Evolutionary conservation across 2,329 filamentous ascomycete species (phyloP).

Genomic region (Diplodia sapinea): DNA sequence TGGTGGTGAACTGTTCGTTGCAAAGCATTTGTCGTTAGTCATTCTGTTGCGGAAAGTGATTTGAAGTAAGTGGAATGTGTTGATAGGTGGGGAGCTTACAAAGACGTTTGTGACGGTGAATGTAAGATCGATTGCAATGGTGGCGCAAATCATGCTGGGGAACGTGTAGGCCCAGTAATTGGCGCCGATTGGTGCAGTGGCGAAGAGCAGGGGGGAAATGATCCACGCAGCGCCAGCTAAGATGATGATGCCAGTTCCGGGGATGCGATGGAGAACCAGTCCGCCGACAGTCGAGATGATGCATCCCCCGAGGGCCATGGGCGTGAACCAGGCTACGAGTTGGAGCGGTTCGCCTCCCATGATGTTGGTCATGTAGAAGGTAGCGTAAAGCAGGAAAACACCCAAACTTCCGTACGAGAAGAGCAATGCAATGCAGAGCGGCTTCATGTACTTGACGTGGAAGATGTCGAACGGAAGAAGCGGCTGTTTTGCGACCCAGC

Average conservation of each 20-base stretch:
- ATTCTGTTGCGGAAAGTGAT: not conserved
- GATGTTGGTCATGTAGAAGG: slow-evolving; percentile 68
- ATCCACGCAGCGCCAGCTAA: slow-evolving; percentile 67
- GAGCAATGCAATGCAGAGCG: slow-evolving; percentile 65
- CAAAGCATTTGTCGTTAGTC: not conserved
- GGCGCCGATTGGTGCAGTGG: slow-evolving; percentile 62
- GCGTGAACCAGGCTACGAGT: slow-evolving; percentile 70
- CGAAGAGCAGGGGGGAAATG: slow-evolving; percentile 66
- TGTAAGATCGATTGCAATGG: slow-evolving; percentile 75
- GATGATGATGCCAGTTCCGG: slow-evolving; percentile 67
- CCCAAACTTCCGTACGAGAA: slow-evolving; percentile 72
- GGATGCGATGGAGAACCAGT: slow-evolving; percentile 69
- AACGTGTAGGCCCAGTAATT: slow-evolving; percentile 78
- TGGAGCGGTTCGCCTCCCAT: slow-evolving; percentile 65
- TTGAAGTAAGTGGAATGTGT: not conserved
- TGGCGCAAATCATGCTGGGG: slow-evolving; percentile 71
- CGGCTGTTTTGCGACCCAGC: slow-evolving; percentile 69
- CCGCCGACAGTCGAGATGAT: slow-evolving; percentile 68
- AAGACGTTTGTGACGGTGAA: slow-evolving; percentile 79
- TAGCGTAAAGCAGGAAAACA: slow-evolving; percentile 72
- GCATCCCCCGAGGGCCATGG: slow-evolving; percentile 71
- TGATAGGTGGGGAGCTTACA: not conserved
- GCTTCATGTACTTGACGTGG: slow-evolving; percentile 67
- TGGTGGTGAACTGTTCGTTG: slow-evolving; percentile 63
- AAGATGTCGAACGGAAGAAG: slow-evolving; percentile 72